These are phyloP conservation scores for Saccharomycopsis guyanensis DNA, from an alignment of 805 yeast genomes.

Conservation along the genomic window DNA sequence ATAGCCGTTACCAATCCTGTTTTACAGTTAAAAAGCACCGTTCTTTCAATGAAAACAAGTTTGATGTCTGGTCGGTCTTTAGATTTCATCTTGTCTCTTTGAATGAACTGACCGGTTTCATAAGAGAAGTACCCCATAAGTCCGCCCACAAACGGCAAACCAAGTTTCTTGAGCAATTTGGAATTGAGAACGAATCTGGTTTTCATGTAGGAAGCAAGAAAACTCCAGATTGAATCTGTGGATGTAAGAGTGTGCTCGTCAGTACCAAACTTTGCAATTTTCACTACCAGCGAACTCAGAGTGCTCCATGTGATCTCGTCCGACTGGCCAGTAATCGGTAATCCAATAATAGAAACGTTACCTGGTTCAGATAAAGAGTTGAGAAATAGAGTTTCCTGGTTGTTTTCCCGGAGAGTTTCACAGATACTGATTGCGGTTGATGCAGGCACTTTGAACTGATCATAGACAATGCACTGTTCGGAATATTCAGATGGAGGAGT, in stretches of 20 bases:
- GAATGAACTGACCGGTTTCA: conserved; percentile 65
- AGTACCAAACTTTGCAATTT: neutral
- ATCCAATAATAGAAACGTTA: conserved; percentile 80
- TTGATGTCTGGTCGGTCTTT: conserved; percentile 61
- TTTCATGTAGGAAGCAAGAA: conserved; percentile 42
- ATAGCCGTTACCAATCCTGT: conserved; percentile 42
- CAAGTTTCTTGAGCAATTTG: conserved; percentile 19
- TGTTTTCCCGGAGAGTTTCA: conserved; percentile 32
- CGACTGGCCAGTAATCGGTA: conserved; percentile 42
- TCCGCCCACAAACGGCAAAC: conserved; percentile 86
- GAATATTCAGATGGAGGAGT: neutral
- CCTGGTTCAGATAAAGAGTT: conserved; percentile 85
- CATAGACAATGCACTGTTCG: neutral
- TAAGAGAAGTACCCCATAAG: conserved; percentile 79
- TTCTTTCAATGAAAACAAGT: conserved; percentile 61
- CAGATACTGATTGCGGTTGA: conserved; percentile 40
- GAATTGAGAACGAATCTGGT: conserved; percentile 23
- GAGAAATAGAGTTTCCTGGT: conserved; percentile 48
- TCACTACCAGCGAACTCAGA: neutral
- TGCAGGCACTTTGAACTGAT: neutral
- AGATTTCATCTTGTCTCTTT: conserved; percentile 32
- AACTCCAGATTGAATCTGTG: conserved; percentile 42
- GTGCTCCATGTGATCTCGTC: conserved; percentile 14
- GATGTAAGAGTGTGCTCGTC: neutral
- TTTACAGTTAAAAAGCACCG: conserved; percentile 46